These are phyloP conservation scores for Biscogniauxia mediterranea DNA, from an alignment of 2,329 filamentous ascomycete genomes.

Conservation along the genomic window DNA sequence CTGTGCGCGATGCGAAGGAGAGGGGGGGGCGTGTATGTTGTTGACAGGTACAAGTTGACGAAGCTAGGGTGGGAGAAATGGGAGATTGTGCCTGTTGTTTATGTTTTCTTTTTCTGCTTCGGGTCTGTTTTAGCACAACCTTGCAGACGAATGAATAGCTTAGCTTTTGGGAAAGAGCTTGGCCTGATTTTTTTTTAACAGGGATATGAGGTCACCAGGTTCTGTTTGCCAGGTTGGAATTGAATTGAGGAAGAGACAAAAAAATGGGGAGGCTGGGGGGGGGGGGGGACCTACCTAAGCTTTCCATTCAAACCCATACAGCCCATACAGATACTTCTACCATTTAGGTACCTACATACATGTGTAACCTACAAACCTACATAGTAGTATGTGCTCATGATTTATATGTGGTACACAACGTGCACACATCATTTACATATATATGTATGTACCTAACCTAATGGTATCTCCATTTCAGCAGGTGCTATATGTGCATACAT, in stretches of 20 bases:
- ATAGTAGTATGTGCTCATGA: not conserved
- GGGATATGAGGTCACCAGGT: not conserved
- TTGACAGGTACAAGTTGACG: not conserved
- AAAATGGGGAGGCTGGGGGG: slow-evolving; percentile 14
- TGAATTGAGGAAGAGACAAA: not conserved
- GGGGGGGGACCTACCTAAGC: not conserved
- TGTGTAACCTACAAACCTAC: not conserved
- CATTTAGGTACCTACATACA: no score
- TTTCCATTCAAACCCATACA: not conserved
- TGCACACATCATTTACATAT: no score
- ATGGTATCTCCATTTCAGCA: no score
- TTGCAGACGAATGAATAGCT: no score
- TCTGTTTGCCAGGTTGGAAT: not conserved
- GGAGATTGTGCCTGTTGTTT: slow-evolving; percentile 30
- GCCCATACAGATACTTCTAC: no score
- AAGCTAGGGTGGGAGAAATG: slow-evolving; percentile 9
- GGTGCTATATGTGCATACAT: no score
- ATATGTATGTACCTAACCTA: no score
- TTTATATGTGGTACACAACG: no score
- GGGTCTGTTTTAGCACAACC: slow-evolving; percentile 1
- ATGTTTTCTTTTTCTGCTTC: slow-evolving; percentile 30
- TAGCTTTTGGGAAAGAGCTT: not conserved
- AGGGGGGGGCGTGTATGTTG: slow-evolving; percentile 10
- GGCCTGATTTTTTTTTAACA: not conserved
- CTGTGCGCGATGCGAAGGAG: not conserved